Percentiles rank a stretch among this genome's conserved stretches.
phyloP scores from a whole-genome alignment of 2,329 filamentous ascomycete species.

The Pyricularia pennisetigena region DNA sequence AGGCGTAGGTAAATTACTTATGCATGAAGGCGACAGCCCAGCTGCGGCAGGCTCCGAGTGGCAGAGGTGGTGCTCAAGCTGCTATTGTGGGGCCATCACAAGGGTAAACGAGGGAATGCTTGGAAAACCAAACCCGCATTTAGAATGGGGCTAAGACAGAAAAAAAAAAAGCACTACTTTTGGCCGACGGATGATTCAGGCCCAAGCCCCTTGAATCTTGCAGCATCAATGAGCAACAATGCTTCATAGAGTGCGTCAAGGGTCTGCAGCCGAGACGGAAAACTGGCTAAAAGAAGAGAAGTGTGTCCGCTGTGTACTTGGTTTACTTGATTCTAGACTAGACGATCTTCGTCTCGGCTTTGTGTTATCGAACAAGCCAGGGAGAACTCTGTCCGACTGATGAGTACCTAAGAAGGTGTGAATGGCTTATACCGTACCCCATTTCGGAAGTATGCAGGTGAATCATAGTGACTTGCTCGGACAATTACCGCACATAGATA shows the following conservation, averaged over 20 bases:
- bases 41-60: neutral
- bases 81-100: neutral
- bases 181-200: neutral
- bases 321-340: neutral
- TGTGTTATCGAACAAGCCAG: no score
- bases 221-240: neutral
- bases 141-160: neutral
- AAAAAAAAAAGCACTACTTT: neutral
- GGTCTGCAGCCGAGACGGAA: neutral
- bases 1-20: neutral
- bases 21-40: neutral
- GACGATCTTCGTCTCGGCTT: neutral
- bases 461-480: neutral
- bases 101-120: neutral
- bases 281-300: neutral
- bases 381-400: neutral
- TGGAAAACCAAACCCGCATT: neutral
- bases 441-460: neutral
- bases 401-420: neutral
- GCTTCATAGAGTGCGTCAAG: neutral
- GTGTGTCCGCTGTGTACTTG: neutral
- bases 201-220: slow-evolving; percentile 1
- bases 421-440: neutral
- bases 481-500: neutral
- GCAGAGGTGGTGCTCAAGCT: neutral